Percentiles rank a stretch among this genome's conserved stretches.
Evolutionary conservation across 306 rosid species (phyloP).

Genomic region (Ormosia semicastrata): DNA sequence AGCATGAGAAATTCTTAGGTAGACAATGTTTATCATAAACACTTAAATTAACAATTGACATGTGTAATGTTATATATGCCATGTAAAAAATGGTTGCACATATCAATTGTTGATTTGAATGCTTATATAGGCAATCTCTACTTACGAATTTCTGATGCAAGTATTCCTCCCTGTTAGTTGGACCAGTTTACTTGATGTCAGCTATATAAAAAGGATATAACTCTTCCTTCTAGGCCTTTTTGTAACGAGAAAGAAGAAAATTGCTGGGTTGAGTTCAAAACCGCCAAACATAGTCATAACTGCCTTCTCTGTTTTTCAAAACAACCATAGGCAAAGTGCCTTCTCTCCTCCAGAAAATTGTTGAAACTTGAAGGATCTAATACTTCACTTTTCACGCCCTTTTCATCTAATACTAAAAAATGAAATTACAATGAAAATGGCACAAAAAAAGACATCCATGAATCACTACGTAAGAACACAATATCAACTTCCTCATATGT

Average conservation of each 20-base stretch:
- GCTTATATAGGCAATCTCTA: not conserved
- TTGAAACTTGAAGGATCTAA: not conserved
- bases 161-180: not conserved
- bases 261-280: not conserved
- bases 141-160: not conserved
- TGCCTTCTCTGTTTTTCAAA: not conserved
- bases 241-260: not conserved
- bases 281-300: not conserved
- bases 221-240: not conserved
- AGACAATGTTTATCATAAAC: not conserved
- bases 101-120: not conserved
- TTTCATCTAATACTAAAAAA: not conserved
- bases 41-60: not conserved
- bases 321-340: too few species aligned
- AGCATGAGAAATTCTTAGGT: not conserved
- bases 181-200: not conserved
- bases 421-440: not conserved
- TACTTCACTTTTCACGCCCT: not conserved
- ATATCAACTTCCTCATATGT: not conserved
- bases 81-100: not conserved
- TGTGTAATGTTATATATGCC: not conserved
- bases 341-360: not conserved
- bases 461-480: slow-evolving; percentile 1
- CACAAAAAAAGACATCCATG: not conserved
- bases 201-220: not conserved